phyloP scores from a whole-genome alignment of 306 rosid species.

The Citrullus colocynthis region DNA sequence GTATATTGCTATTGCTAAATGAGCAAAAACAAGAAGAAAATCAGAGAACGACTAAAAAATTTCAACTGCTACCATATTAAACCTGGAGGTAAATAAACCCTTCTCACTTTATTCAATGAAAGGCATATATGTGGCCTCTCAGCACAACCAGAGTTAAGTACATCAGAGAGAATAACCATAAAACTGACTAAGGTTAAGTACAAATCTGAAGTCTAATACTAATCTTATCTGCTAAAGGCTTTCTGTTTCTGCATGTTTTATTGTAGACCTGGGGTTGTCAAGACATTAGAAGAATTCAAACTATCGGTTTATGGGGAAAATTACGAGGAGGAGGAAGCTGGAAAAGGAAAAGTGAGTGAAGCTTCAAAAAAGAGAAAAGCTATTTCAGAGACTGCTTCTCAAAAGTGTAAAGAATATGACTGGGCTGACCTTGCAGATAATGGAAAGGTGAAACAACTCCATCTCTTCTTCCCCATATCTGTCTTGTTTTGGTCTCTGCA shows the following conservation, averaged over 20 bases:
- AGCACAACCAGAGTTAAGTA: too few relatives aligned
- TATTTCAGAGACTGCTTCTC: conserved; percentile 37
- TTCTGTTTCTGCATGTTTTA: conserved; percentile 12
- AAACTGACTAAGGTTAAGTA: too few relatives aligned
- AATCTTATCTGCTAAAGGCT: background rate
- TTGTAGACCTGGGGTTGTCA: conserved; percentile 65
- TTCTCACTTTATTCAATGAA: too few relatives aligned
- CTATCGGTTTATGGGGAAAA: conserved; percentile 64
- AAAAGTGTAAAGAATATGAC: conserved; percentile 48
- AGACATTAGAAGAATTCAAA: conserved; percentile 69
- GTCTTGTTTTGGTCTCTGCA: background rate
- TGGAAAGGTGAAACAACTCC: conserved; percentile 50
- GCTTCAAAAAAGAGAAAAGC: conserved; percentile 64
- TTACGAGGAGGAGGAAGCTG: conserved; percentile 41
- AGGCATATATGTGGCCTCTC: too few relatives aligned
- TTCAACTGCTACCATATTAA: too few relatives aligned
- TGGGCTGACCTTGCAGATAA: conserved; percentile 77
- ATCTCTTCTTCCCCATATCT: background rate
- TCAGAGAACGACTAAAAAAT: too few relatives aligned
- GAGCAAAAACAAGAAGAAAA: too few relatives aligned
- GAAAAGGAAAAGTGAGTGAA: conserved; percentile 35
- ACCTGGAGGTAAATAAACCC: too few relatives aligned
- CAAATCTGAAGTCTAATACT: too few relatives aligned
- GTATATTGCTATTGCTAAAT: background rate
- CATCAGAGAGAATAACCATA: too few relatives aligned